phyloP scores from a whole-genome alignment of 257 asterid species.

The Primulina huaijiensis region DNA sequence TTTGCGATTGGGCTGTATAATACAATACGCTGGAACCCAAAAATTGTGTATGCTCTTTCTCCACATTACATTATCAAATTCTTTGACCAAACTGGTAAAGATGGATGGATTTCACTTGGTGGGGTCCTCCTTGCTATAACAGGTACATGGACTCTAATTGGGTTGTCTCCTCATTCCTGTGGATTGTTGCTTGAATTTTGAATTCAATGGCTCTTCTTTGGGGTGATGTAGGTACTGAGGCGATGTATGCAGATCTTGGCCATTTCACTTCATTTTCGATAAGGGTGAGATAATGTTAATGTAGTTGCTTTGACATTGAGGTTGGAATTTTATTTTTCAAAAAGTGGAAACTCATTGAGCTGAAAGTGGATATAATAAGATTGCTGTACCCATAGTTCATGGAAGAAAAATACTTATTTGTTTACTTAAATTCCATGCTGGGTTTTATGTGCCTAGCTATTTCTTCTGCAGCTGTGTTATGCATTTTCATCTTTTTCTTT shows the following conservation, averaged over 20 bases:
- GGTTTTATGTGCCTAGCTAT: conserved; percentile 1
- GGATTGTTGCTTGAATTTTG: conserved; percentile 7
- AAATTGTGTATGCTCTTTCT: conserved; percentile 71
- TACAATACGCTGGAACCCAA: conserved; percentile 72
- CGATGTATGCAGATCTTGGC: conserved; percentile 99
- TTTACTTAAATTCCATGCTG: neutral
- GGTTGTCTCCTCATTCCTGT: conserved; percentile 7
- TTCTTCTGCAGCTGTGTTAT: neutral
- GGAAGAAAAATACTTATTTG: conserved; percentile 10
- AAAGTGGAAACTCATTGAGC: conserved; percentile 1
- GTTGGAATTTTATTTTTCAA: conserved; percentile 10
- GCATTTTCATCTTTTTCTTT: neutral
- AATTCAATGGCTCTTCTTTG: conserved; percentile 12
- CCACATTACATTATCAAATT: conserved; percentile 73
- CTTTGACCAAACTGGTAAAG: conserved; percentile 69
- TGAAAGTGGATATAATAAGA: conserved; percentile 8
- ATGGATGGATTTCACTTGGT: conserved; percentile 94
- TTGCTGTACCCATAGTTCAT: neutral
- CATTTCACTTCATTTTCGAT: conserved; percentile 79
- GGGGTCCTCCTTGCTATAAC: conserved; percentile 86
- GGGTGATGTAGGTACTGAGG: conserved; percentile 75
- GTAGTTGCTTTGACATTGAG: conserved; percentile 20
- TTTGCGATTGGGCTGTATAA: conserved; percentile 72
- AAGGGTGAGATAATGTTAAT: conserved; percentile 46
- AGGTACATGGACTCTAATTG: conserved; percentile 39